Conservation (phyloP, 768 basidiomycete species). For the Leucosporidium scottii region DNA sequence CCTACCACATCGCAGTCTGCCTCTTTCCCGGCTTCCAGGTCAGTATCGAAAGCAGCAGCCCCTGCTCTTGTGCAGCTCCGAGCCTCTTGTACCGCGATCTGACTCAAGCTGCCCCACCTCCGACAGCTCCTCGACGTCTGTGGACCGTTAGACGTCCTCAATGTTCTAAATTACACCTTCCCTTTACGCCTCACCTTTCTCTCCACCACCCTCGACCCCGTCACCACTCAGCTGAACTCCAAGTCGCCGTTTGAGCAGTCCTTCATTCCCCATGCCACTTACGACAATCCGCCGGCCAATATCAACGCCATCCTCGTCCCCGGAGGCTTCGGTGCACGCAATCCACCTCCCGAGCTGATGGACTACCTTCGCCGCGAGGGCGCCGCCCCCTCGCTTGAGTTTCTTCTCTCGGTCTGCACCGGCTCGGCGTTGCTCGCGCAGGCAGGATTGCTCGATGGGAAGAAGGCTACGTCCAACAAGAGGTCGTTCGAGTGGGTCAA, state of each 20-base stretch:
- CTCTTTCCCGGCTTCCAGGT: conserved; percentile 1
- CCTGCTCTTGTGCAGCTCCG: no score
- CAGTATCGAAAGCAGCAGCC: no score
- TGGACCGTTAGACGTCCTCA: neutral
- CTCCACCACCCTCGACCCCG: neutral
- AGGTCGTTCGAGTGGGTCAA: conserved; percentile 11
- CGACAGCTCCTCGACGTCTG: neutral
- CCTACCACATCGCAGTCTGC: neutral
- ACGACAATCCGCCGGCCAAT: neutral
- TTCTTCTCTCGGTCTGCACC: conserved; percentile 20
- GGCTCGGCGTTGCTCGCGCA: conserved; percentile 27
- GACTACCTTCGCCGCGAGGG: neutral
- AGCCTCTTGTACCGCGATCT: no score
- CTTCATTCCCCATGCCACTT: neutral
- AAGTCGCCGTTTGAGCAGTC: neutral
- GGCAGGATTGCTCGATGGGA: conserved; percentile 25
- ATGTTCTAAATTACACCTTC: no score
- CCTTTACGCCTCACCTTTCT: neutral
- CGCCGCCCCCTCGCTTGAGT: neutral
- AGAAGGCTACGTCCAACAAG: conserved; percentile 27
- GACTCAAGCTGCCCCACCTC: no score
- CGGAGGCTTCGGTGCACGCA: neutral
- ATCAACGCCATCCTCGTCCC: neutral
- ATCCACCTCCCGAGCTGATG: neutral
- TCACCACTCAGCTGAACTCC: neutral